A percentile compares a stretch with the other conserved stretches of the same genome.
Conservation (phyloP, 148 eudicot genomes). For the Oxyria digyna region DNA sequence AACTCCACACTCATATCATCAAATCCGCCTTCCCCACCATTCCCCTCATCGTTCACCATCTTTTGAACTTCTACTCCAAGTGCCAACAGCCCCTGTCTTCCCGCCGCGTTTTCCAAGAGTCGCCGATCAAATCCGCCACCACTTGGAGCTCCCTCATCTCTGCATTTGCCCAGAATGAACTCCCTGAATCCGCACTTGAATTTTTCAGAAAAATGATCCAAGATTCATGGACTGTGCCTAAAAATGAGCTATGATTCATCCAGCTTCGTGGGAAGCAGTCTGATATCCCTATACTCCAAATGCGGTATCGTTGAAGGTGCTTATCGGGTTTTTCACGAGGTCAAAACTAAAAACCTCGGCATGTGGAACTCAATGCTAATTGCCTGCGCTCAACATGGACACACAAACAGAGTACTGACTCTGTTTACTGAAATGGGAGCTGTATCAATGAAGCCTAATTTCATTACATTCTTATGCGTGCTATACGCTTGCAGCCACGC, state of each 20-base stretch:
- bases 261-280: slow-evolving; percentile 70
- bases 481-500: slow-evolving; percentile 85
- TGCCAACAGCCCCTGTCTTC: slow-evolving; percentile 38
- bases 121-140: slow-evolving; percentile 22
- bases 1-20: slow-evolving; percentile 56
- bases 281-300: slow-evolving; percentile 76
- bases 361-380: slow-evolving; percentile 86
- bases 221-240: slow-evolving; percentile 53
- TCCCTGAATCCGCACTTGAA: slow-evolving; percentile 21
- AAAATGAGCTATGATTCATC: slow-evolving; percentile 51
- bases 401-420: slow-evolving; percentile 34
- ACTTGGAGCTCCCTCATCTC: slow-evolving; percentile 37
- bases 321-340: slow-evolving; percentile 49
- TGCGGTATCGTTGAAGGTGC: slow-evolving; percentile 65
- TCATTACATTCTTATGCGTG: slow-evolving; percentile 64
- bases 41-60: slow-evolving; percentile 59
- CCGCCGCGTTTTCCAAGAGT: slow-evolving; percentile 41
- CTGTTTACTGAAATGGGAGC: slow-evolving; percentile 41
- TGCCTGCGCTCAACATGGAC: slow-evolving; percentile 82
- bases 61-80: slow-evolving; percentile 76
- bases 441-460: slow-evolving; percentile 48
- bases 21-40: slow-evolving; percentile 42
- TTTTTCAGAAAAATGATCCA: slow-evolving; percentile 19
- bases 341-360: slow-evolving; percentile 41
- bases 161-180: slow-evolving; percentile 32